A percentile compares a stretch with the other conserved stretches of the same genome.
phyloP scores from a whole-genome alignment of 768 basidiomycete species.

The Collybia sp. region DNA sequence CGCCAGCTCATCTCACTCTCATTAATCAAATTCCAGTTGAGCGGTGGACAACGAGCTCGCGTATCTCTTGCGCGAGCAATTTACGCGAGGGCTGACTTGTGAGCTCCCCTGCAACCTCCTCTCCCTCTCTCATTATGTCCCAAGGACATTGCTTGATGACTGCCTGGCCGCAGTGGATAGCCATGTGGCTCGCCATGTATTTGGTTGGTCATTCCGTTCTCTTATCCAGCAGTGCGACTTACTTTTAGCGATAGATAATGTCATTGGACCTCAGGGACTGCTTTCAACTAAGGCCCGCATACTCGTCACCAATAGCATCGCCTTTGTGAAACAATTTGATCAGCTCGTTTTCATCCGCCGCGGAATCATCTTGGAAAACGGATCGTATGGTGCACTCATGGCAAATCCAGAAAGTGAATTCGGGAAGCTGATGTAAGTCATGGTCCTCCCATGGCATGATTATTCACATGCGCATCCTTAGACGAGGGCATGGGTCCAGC shows the following conservation, averaged over 20 bases:
- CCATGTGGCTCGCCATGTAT: conserved; percentile 86
- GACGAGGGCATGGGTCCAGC: conserved; percentile 37
- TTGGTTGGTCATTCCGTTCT: conserved; percentile 40
- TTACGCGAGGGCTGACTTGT: conserved; percentile 90
- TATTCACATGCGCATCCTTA: conserved; percentile 1
- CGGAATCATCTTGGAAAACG: conserved; percentile 78
- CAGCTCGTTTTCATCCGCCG: conserved; percentile 70
- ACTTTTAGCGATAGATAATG: conserved; percentile 49
- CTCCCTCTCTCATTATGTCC: conserved; percentile 1
- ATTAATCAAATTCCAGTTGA: conserved; percentile 38
- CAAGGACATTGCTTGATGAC: conserved; percentile 79
- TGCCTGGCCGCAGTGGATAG: conserved; percentile 83
- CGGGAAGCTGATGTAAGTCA: conserved; percentile 68
- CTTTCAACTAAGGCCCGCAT: conserved; percentile 81
- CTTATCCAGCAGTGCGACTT: neutral
- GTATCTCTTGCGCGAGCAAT: conserved; percentile 84
- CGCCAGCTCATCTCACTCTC: neutral
- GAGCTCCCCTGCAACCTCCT: conserved; percentile 15
- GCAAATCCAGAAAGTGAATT: conserved; percentile 60
- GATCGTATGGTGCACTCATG: conserved; percentile 58
- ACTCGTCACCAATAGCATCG: conserved; percentile 82
- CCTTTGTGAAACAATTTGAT: conserved; percentile 79
- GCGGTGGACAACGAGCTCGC: conserved; percentile 83
- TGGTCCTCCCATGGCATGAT: neutral
- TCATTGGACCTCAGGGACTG: conserved; percentile 82